These are phyloP conservation scores for Pholiota microspora DNA, from an alignment of 768 basidiomycete species.

Conservation along the genomic window DNA sequence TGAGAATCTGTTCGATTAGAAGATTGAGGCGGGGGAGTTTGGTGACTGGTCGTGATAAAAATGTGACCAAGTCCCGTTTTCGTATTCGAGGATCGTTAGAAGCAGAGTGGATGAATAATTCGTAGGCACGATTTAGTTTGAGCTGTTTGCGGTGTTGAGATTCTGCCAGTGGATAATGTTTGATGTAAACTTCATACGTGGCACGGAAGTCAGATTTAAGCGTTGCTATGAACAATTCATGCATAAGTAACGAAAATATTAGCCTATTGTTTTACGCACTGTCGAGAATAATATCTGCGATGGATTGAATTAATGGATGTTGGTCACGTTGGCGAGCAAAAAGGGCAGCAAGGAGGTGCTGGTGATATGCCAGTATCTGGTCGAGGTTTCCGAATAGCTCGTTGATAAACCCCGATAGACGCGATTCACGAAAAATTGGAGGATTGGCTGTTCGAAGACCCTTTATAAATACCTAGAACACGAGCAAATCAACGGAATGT, in stretches of 20 bases:
- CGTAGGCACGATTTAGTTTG: conserved; percentile 64
- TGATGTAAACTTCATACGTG: conserved; percentile 80
- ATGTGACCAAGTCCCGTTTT: conserved; percentile 77
- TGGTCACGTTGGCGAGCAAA: conserved; percentile 81
- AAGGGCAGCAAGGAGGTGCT: conserved; percentile 67
- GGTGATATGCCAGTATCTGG: conserved; percentile 65
- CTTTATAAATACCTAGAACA: conserved; percentile 65
- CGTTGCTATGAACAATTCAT: conserved; percentile 29
- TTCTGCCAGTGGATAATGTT: conserved; percentile 86
- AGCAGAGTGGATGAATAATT: conserved; percentile 60
- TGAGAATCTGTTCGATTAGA: conserved; percentile 66
- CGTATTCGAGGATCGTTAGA: conserved; percentile 63
- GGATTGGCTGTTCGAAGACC: conserved; percentile 61
- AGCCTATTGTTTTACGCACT: conserved; percentile 40
- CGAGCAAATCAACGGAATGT: background rate
- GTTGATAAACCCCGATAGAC: conserved; percentile 62
- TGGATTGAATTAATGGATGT: conserved; percentile 76
- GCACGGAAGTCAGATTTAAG: conserved; percentile 50
- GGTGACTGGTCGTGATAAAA: conserved; percentile 84
- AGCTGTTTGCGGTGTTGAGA: conserved; percentile 78
- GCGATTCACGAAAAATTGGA: conserved; percentile 57
- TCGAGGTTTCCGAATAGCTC: conserved; percentile 86
- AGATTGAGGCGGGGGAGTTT: conserved; percentile 82
- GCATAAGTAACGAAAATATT: background rate
- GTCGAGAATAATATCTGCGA: conserved; percentile 85